Base-by-base conservation (phyloP, 1,284 basidiomycete genomes). In the Mycosarcoma maydis region DNA sequence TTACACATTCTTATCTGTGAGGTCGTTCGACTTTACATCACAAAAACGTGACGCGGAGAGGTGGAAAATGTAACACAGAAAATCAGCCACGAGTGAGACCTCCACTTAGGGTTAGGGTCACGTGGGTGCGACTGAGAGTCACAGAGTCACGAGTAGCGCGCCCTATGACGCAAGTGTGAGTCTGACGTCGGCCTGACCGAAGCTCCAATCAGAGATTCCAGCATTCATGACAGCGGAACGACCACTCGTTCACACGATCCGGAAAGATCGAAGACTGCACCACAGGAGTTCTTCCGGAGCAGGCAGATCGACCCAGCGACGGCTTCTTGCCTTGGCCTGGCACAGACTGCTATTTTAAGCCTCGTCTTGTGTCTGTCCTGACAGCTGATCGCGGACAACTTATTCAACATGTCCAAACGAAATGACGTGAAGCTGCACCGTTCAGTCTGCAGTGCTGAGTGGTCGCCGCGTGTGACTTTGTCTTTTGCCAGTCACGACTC, bases 351-450 rank as follows among this genome's bases (percentile, higher is more conserved):
- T 56, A 64, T 64, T 56, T 56, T 56, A 22, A 20, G 32, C 24
- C 29, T 6, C 23, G 4, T 5, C 13, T 20, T n/a, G n/a, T n/a
- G n/a, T n/a, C n/a, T n/a, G n/a, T 14, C 11, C 33, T 34, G 39
- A 27, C 40, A 39, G 29, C 32, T 20, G 22, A 24, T 6, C 16
- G 7, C 13, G 33, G 16, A 10, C 16, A 1, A 22, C 23, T 4
- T 5, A 27, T n/a, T n/a, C n/a, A n/a, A n/a, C n/a, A n/a, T n/a
- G n/a, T n/a, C n/a, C 9, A 17, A 34, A 20, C 23, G 19, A 23
- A 48, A 65, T 65, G 61, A 65, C 61, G 61, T 58, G 55, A 54
- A 54, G 61, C 50, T 49, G 61, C 59, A 20, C 54, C 22, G 11
- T 46, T 4, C 6, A 2, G 40, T 26, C 54, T 58, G 61, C 55